Evolutionary conservation across 192 early-diverging fungal species (phyloP).

Genomic region (Linnemannia zychae): DNA sequence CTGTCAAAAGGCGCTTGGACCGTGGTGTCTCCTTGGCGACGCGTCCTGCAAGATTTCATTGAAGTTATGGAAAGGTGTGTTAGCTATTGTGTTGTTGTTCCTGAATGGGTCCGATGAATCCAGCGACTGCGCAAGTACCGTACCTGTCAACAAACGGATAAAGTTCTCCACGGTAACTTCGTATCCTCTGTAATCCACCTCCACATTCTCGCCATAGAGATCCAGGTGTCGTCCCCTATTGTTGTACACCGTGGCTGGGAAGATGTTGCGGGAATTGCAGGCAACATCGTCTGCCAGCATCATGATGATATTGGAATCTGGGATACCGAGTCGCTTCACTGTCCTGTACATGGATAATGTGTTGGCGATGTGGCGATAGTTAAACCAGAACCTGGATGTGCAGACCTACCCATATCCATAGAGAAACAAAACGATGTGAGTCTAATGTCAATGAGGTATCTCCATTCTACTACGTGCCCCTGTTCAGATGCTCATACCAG

Average conservation of each 20-base stretch:
- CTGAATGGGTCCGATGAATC: neutral
- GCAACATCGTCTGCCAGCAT: constrained; percentile 99
- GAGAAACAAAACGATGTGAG: neutral
- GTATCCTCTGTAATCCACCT: constrained; percentile 99
- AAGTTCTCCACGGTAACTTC: constrained; percentile 99
- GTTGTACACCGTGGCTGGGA: constrained; percentile 94
- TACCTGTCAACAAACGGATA: constrained; percentile 92
- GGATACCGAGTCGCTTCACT: constrained; percentile 97
- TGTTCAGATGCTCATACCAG: constrained; percentile 68
- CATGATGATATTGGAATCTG: constrained; percentile 98
- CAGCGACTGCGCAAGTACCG: neutral
- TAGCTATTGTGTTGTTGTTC: neutral
- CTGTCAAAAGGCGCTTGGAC: constrained; percentile 94
- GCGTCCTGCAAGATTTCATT: constrained; percentile 68
- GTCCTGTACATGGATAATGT: constrained; percentile 99
- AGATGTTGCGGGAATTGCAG: constrained; percentile 95
- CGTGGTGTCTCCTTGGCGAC: constrained; percentile 90
- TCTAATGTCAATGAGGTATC: neutral
- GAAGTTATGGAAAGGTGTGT: neutral
- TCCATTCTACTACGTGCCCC: neutral
- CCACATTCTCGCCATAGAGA: constrained; percentile 96
- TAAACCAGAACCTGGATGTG: constrained; percentile 99
- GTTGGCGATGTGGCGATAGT: constrained; percentile 99
- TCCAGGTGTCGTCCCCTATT: constrained; percentile 86
- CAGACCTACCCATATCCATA: constrained; percentile 73